Conservation (phyloP, 306 rosid genomes). For the Pueraria montana region DNA sequence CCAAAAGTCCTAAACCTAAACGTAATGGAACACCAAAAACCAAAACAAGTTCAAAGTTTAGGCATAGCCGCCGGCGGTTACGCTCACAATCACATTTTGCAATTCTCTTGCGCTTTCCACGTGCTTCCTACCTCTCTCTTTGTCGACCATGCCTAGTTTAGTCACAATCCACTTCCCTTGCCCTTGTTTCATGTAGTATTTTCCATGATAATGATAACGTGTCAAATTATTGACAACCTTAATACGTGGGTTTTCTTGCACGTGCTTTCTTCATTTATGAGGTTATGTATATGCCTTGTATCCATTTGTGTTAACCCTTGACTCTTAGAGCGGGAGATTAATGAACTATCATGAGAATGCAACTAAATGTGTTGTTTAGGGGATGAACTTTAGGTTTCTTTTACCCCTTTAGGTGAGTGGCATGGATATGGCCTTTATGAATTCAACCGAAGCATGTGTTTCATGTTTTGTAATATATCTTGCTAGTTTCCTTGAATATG, state of each 20-base stretch:
- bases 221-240: not conserved
- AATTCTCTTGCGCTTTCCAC: not conserved
- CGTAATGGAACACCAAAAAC: no score
- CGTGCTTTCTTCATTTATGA: not conserved
- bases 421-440: not conserved
- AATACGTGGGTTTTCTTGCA: not conserved
- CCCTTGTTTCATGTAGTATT: conserved; percentile 17
- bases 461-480: conserved; percentile 8
- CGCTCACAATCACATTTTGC: not conserved
- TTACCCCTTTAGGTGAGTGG: not conserved
- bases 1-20: not conserved
- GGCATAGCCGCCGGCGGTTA: not conserved
- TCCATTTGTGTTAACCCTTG: not conserved
- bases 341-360: not conserved
- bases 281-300: not conserved
- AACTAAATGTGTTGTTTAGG: not conserved
- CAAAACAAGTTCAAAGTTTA: not conserved
- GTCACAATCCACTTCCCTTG: not conserved
- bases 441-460: not conserved
- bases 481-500: not conserved
- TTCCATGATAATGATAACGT: not conserved
- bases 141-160: not conserved
- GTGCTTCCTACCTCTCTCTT: not conserved
- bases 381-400: not conserved
- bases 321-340: not conserved